Evolutionary conservation across 2,329 filamentous ascomycete genomes (phyloP).

Genomic region (Laburnicola sp.): DNA sequence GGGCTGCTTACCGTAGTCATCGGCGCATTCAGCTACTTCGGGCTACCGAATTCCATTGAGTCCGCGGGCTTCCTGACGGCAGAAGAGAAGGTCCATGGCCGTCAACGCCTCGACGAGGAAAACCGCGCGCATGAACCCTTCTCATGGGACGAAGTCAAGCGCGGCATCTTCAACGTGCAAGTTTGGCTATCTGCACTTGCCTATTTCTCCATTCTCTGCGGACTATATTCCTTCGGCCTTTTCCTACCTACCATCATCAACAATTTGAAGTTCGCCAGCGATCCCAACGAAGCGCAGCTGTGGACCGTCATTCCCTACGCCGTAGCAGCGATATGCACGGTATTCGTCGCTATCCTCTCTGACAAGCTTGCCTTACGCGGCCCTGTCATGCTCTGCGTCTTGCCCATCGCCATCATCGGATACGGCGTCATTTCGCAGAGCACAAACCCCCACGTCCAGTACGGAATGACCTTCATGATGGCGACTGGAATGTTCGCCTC

Average conservation of each 20-base stretch:
- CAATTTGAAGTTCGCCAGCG: constrained; percentile 57
- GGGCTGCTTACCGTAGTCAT: constrained; percentile 59
- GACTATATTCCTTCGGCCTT: constrained; percentile 65
- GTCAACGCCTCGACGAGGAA: constrained; percentile 50
- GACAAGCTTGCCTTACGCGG: constrained; percentile 64
- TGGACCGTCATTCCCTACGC: constrained; percentile 68
- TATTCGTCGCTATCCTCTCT: constrained; percentile 60
- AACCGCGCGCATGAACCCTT: constrained; percentile 53
- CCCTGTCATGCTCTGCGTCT: constrained; percentile 63
- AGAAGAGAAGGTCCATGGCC: constrained; percentile 57
- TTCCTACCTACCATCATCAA: constrained; percentile 69
- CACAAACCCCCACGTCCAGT: constrained; percentile 56
- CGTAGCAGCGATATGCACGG: constrained; percentile 58
- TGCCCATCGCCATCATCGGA: constrained; percentile 66
- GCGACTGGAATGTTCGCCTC: constrained; percentile 66
- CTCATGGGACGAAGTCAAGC: constrained; percentile 63
- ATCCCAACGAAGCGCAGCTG: constrained; percentile 61
- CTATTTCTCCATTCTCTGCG: constrained; percentile 62
- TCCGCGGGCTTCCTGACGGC: constrained; percentile 58
- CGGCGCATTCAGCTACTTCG: constrained; percentile 56
- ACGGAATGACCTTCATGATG: constrained; percentile 70
- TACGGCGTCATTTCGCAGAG: constrained; percentile 66
- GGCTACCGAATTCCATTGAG: constrained; percentile 60
- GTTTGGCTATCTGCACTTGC: constrained; percentile 66
- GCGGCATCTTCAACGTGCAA: constrained; percentile 63